Conservation (phyloP, 2,329 filamentous ascomycete genomes). For the Pseudopithomyces chartarum region DNA sequence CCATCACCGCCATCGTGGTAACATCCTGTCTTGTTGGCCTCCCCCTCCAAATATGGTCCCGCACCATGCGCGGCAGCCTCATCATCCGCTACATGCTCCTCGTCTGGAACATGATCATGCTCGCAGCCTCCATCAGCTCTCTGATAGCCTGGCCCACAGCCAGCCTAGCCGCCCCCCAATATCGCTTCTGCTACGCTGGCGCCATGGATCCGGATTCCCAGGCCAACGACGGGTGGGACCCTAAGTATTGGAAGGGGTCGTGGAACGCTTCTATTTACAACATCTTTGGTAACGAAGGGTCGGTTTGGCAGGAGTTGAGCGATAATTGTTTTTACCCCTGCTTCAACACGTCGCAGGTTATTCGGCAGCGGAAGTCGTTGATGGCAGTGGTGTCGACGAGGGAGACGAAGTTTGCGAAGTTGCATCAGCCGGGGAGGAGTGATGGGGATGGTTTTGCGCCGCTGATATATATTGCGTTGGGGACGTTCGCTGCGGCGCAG, state of each 20-base stretch:
- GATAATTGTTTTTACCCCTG: constrained; percentile 18
- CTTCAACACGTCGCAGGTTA: constrained; percentile 16
- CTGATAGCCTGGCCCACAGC: constrained; percentile 11
- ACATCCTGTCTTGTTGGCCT: constrained; percentile 14
- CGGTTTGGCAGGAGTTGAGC: constrained; percentile 10
- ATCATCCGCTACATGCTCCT: constrained; percentile 14
- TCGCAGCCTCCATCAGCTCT: constrained; percentile 13
- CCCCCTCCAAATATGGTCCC: constrained; percentile 16
- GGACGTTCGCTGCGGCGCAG: constrained; percentile 13
- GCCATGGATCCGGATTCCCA: constrained; percentile 3
- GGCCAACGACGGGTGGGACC: constrained; percentile 13
- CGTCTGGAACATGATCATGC: constrained; percentile 15
- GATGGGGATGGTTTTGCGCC: constrained; percentile 10
- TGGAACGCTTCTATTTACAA: constrained; percentile 11
- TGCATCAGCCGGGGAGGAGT: constrained; percentile 7
- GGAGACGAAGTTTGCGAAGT: constrained; percentile 12
- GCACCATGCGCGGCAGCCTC: constrained; percentile 15
- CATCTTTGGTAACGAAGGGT: constrained; percentile 9
- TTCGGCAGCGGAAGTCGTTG: constrained; percentile 9
- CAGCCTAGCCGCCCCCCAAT: constrained; percentile 11
- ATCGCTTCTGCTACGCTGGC: constrained; percentile 14
- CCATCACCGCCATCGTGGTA: constrained; percentile 16
- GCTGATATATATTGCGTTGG: constrained; percentile 11
- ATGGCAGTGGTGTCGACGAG: constrained; percentile 11
- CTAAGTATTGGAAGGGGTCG: constrained; percentile 7